A percentile compares a stretch with the other conserved stretches of the same genome.
Conservation (phyloP, 2,329 filamentous ascomycete species). For the Penicillium rolfsii region DNA sequence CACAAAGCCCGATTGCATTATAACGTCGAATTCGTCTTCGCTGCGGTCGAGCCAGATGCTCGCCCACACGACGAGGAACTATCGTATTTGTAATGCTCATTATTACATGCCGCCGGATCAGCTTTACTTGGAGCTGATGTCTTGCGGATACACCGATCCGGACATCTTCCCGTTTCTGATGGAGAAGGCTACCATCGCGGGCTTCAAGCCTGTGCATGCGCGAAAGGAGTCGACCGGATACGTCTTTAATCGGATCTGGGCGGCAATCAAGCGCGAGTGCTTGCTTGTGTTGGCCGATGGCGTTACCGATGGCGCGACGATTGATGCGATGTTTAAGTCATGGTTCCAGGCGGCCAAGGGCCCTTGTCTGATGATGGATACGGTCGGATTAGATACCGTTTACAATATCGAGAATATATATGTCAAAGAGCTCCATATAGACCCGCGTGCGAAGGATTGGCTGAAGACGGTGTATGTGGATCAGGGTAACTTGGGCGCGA, state of each 20-base stretch:
- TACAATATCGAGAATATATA: conserved; percentile 28
- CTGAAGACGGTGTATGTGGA: conserved; percentile 25
- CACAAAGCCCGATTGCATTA: conserved; percentile 20
- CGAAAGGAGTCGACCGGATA: conserved; percentile 22
- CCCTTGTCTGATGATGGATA: conserved; percentile 30
- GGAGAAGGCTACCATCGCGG: conserved; percentile 21
- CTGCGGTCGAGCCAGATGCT: conserved; percentile 25
- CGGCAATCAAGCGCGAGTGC: conserved; percentile 24
- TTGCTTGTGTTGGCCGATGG: conserved; percentile 25
- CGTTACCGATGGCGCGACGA: conserved; percentile 21
- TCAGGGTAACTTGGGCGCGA: conserved; percentile 26
- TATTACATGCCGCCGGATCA: conserved; percentile 31
- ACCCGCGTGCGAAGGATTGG: conserved; percentile 22
- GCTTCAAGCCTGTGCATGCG: conserved; percentile 24
- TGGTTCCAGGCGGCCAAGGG: conserved; percentile 28
- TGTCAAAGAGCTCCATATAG: conserved; percentile 11
- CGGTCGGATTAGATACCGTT: conserved; percentile 29
- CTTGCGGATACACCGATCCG: conserved; percentile 24
- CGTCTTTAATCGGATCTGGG: conserved; percentile 28
- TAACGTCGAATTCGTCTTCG: conserved; percentile 26
- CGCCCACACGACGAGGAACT: conserved; percentile 23
- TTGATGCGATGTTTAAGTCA: conserved; percentile 28
- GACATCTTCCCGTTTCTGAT: conserved; percentile 26
- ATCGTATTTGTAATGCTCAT: conserved; percentile 28
- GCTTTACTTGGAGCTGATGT: conserved; percentile 25